Conservation (phyloP, 1,139 yeast genomes). For the Debaryomycetaceae sp. region DNA sequence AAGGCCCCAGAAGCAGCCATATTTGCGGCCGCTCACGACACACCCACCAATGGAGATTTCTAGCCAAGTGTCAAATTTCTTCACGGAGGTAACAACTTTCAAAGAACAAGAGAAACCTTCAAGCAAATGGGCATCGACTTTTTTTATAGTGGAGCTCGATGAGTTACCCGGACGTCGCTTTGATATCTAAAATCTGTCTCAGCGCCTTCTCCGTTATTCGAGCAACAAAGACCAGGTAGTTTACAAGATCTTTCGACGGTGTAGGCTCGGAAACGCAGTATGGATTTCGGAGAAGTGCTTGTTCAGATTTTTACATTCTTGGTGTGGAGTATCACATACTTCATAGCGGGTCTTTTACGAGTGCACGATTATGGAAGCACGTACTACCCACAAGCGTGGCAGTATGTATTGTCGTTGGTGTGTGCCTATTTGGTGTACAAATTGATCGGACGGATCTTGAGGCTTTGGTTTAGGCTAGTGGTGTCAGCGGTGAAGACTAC, state of each 20-base stretch:
- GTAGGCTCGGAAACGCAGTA: too few species aligned
- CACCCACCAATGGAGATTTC: conserved; percentile 8
- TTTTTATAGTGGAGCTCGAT: conserved; percentile 1
- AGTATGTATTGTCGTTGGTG: not conserved
- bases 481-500: conserved; percentile 18
- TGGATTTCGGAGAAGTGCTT: not conserved
- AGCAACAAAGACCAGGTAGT: too few species aligned
- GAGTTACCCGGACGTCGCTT: not conserved
- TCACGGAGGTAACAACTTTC: conserved; percentile 40
- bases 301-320: not conserved
- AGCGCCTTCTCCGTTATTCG: too few species aligned
- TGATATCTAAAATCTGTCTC: too few species aligned
- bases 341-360: not conserved
- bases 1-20: conserved; percentile 18
- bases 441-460: conserved; percentile 15
- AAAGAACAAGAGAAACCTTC: conserved; percentile 16
- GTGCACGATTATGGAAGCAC: not conserved
- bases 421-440: conserved; percentile 20
- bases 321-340: not conserved
- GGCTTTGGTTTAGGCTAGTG: conserved; percentile 25
- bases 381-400: not conserved
- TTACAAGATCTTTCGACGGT: too few species aligned
- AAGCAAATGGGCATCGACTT: too few species aligned
- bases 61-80: conserved; percentile 30
- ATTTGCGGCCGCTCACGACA: conserved; percentile 10